A percentile compares a stretch with the other conserved stretches of the same genome.
Conservation (phyloP, 1,284 basidiomycete genomes). For the Phylloporus sp. region DNA sequence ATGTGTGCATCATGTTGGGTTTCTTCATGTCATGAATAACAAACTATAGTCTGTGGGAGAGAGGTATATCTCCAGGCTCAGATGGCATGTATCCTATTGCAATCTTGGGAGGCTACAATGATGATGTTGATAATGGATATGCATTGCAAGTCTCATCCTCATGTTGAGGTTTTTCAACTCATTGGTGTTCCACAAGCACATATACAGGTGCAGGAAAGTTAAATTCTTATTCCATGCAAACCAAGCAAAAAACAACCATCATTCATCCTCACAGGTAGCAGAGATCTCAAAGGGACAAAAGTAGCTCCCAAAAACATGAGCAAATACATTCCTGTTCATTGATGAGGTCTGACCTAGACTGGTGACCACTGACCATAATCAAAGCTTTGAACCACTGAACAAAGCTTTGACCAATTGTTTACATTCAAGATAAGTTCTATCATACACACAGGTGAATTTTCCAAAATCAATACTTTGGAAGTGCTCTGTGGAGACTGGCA, state of each 20-base stretch:
- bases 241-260: neutral
- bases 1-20: constrained; percentile 62
- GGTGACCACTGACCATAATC: constrained; percentile 6
- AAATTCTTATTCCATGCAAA: neutral
- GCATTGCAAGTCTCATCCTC: constrained; percentile 67
- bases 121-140: constrained; percentile 83
- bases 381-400: constrained; percentile 84
- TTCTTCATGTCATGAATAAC: constrained; percentile 28
- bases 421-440: constrained; percentile 61
- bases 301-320: constrained; percentile 78
- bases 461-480: constrained; percentile 37
- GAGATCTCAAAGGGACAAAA: constrained; percentile 83
- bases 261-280: constrained; percentile 61
- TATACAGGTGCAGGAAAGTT: constrained; percentile 75
- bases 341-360: neutral
- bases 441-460: neutral
- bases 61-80: constrained; percentile 72
- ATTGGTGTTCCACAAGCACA: constrained; percentile 53
- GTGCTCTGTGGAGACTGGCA: constrained; percentile 74
- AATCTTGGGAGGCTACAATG: constrained; percentile 85
- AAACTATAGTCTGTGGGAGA: constrained; percentile 69
- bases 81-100: constrained; percentile 82
- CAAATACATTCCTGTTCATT: constrained; percentile 3
- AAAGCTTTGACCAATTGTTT: constrained; percentile 81
- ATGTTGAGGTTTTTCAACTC: neutral